A percentile compares a stretch with the other conserved stretches of the same genome.
Conservation (phyloP, 2,329 filamentous ascomycete genomes). For the Fusarium avenaceum region DNA sequence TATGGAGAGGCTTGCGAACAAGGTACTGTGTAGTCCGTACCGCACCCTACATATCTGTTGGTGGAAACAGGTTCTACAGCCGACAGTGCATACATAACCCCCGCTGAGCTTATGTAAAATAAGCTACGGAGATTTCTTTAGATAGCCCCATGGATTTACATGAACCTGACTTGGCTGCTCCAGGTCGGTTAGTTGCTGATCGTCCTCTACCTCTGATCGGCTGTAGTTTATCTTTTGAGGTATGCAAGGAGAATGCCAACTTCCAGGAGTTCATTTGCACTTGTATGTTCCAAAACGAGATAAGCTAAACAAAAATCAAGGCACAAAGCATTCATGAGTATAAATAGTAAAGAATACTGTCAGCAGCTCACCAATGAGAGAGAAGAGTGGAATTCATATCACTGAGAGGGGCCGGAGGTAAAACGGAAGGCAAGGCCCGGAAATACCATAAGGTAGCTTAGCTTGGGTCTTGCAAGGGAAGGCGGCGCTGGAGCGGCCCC, state of each 20-base stretch:
- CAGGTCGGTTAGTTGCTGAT: constrained; percentile 25
- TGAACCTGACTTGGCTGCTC: constrained; percentile 16
- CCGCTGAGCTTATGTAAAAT: constrained; percentile 14
- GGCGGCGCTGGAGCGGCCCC: constrained; percentile 26
- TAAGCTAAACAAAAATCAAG: too few species aligned
- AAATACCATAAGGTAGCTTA: constrained; percentile 19
- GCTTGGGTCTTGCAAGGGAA: constrained; percentile 10
- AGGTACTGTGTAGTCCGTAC: neutral
- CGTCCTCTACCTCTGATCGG: neutral
- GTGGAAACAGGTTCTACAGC: neutral
- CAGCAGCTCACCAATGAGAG: neutral
- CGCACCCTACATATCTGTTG: neutral
- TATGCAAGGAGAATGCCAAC: too few species aligned
- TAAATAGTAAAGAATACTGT: too few species aligned
- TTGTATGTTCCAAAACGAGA: too few species aligned
- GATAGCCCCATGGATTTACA: constrained; percentile 22
- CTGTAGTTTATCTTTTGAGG: neutral
- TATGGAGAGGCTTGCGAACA: neutral
- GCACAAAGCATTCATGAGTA: too few species aligned
- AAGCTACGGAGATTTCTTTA: constrained; percentile 40
- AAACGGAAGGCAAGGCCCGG: constrained; percentile 26
- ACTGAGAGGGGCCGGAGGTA: neutral
- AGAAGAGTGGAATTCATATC: too few species aligned
- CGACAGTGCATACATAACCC: constrained; percentile 1
- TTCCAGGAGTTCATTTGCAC: too few species aligned